Base-by-base conservation (phyloP, 139 green algal genomes). In the Chlorella sp. region DNA sequence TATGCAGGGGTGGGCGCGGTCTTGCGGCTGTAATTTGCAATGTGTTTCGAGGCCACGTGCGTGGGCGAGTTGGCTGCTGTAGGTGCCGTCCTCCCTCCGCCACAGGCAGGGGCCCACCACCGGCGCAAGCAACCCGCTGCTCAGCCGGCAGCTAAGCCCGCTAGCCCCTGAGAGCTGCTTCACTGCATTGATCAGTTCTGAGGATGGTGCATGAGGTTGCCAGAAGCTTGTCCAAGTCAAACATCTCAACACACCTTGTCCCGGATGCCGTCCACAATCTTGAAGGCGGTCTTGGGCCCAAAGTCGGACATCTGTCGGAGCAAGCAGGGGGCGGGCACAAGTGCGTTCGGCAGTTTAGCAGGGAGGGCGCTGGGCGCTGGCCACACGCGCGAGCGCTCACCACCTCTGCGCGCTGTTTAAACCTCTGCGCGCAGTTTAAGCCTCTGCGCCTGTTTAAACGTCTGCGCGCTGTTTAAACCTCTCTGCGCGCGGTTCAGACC, bases 241-340 rank as follows among this genome's bases (percentile, higher is more conserved):
- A 38, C 97, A 85, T 91, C 94, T 13, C 48, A 32, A 41, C 87
- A 90, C 77, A 98, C 90, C 56, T 91, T 82, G 41, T 95, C 92
- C 0, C 96, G 88, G 22, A 99, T 92, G 28, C 60, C 85, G 78
- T 98, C 97, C 28, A 97, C 94, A 30, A 98, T 91, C 73, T 94
- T 94, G 13, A 96, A 90, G 22, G 96, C 90, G 5, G 95, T 97
- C 64, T 88, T 92, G n/a, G 96, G 96, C 2, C 96, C 96, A 90
- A 99, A 97, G 86, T 98, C 95, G 32, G 95, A 91, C 30, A 93
- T 90, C 95, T 97, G 89, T 28, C 1, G 65, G 30, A 43, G 41
- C 17, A 19, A 11, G 32, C 11, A 38, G 75, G 75, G 51, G 6
- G 48, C 8, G 32, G 72, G n/a, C n/a, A n/a, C n/a, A n/a, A n/a